phyloP scores from a whole-genome alignment of 495 filamentous ascomycete genomes.

The Penicillium egyptiacum region DNA sequence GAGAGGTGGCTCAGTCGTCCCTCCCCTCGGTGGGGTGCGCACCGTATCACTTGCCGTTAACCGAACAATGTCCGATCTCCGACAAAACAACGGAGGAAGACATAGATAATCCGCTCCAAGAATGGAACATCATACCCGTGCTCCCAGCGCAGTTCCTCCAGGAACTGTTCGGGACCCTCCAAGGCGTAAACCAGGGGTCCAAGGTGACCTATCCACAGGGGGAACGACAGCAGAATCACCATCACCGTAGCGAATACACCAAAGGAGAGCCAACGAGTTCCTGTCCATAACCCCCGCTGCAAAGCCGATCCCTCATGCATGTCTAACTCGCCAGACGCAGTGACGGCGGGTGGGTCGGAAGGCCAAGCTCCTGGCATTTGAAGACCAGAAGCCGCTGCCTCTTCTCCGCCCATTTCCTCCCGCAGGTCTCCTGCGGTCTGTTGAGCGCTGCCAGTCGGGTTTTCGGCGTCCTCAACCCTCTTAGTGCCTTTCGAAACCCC shows the following conservation, averaged over 20 bases:
- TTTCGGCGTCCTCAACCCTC: not conserved
- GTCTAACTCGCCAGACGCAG: constrained; percentile 2
- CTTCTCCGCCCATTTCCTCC: not conserved
- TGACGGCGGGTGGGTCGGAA: not conserved
- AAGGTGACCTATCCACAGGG: not conserved
- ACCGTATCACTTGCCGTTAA: not conserved
- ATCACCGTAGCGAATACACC: not conserved
- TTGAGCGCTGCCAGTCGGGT: not conserved
- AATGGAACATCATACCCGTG: not conserved
- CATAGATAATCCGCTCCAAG: not conserved
- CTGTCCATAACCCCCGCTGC: not conserved
- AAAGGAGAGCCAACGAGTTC: not conserved
- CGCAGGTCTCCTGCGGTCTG: not conserved
- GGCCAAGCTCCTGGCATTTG: not conserved
- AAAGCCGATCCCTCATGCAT: constrained; percentile 2
- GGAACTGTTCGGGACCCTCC: not conserved
- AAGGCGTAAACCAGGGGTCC: not conserved
- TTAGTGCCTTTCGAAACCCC: constrained; percentile 2
- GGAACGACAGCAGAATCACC: not conserved
- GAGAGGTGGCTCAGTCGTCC: constrained; percentile 8
- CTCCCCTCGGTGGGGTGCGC: constrained; percentile 1
- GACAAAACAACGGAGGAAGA: not conserved
- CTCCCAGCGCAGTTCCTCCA: not conserved
- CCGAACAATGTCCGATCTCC: not conserved
- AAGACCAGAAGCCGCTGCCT: not conserved